Conservation (phyloP, 225 moss, liverwort and hornwort species). For the Marchantia paleacea region DNA sequence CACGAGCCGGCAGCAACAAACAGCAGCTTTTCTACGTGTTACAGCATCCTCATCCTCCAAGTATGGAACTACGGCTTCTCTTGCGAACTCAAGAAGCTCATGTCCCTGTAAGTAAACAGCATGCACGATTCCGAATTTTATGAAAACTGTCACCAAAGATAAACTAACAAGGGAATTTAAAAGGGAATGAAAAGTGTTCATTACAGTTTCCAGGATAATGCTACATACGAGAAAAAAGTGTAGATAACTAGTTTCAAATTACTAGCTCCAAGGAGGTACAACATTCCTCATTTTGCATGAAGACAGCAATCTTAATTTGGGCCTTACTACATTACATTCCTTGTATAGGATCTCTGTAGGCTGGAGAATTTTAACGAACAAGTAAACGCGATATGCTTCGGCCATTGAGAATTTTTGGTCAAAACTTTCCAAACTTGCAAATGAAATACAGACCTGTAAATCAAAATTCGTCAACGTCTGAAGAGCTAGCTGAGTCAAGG, state of each 20-base stretch:
- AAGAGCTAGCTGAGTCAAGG: slow-evolving; percentile 89
- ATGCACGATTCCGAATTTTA: neutral
- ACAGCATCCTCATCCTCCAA: slow-evolving; percentile 91
- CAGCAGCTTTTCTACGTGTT: slow-evolving; percentile 87
- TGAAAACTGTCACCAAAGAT: neutral
- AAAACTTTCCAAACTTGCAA: neutral
- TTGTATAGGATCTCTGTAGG: too few species aligned
- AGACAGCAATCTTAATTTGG: too few species aligned
- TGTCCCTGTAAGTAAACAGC: slow-evolving; percentile 59
- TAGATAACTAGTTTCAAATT: too few species aligned
- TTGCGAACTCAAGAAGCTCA: slow-evolving; percentile 93
- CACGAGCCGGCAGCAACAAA: slow-evolving; percentile 91
- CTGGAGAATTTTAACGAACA: too few species aligned
- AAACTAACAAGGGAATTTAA: neutral
- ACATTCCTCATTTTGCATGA: too few species aligned
- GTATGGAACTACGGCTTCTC: slow-evolving; percentile 83
- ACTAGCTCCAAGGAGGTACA: too few species aligned
- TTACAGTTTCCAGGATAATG: neutral
- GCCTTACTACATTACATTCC: too few species aligned
- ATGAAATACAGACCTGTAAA: slow-evolving; percentile 58
- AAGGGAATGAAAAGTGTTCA: neutral
- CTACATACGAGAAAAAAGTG: too few species aligned
- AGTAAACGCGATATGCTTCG: too few species aligned
- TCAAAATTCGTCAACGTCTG: slow-evolving; percentile 78
- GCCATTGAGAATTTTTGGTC: too few species aligned